Evolutionary conservation across 306 rosid genomes (phyloP), one percentile per base, ranked within the genome.

Genomic region (Quercus bicolor): DNA sequence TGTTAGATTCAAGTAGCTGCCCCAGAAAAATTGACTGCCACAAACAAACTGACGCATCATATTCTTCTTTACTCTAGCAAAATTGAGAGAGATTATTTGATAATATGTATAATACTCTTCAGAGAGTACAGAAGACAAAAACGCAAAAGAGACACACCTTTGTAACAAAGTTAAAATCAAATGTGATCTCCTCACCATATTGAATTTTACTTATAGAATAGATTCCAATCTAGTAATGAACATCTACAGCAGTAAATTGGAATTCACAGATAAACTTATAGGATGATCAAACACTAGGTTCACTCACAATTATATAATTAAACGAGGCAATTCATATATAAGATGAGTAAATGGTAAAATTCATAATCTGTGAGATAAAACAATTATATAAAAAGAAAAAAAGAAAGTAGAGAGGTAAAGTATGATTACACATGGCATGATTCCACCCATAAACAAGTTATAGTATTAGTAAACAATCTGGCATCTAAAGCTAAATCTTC

Each of bases 21-120:
- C 97, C 28, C 97, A 87, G 83, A 98, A 96, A 71, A 93, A 94
- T 93, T 90, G 98, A 80, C 98, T 91, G 40, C 98, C 99, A 96
- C 84, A 96, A 88, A 88, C 99, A 96, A 70, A 96, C 94, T 0
- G 96, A 96, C 18, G 97, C 96, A 83, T 93, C 98, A 71, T 96
- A 96, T 84, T 96, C 99, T 80, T 96, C 98, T 90, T 96, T 96
- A 83, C 99, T 96, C 99, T 96, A 75, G 68, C 69, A 73, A 68
- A 79, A 74, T 56, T 72, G 66, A 80, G 40, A 72, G 77, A 54
- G 29, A 65, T 73, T 9, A 80, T 87, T 64, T 72, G 28, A 76
- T n/a, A 66, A 28, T 19, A 54, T 28, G 73, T 15, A 70, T 4
- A 68, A 24, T 68, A 72, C 68, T 56, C 56, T 66, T 12, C 48